These are phyloP conservation scores for Ceriops decandra DNA, from an alignment of 345 rosid species.

Conservation along the genomic window DNA sequence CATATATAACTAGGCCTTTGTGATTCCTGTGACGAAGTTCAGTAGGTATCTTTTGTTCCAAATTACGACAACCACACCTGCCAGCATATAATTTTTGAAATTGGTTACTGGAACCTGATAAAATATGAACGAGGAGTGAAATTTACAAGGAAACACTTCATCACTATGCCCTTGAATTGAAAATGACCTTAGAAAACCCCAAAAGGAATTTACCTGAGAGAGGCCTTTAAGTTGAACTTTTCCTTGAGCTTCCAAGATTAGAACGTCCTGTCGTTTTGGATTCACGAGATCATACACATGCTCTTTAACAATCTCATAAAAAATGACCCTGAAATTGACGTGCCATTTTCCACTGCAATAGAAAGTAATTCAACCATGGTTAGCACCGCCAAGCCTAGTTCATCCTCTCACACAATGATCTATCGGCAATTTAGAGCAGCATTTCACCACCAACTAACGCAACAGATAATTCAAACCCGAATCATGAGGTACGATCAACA, in stretches of 20 bases:
- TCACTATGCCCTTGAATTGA: not conserved
- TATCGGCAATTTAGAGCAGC: not conserved
- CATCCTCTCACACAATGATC: conserved; percentile 32
- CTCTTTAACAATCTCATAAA: conserved; percentile 53
- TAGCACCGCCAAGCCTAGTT: conserved; percentile 45
- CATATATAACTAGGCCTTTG: conserved; percentile 52
- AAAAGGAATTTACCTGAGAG: conserved; percentile 48
- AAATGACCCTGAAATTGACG: conserved; percentile 35
- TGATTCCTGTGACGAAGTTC: conserved; percentile 42
- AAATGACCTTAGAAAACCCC: not conserved
- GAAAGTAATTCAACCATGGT: conserved; percentile 46
- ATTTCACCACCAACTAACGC: not conserved
- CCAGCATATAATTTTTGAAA: conserved; percentile 44
- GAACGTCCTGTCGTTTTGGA: conserved; percentile 43
- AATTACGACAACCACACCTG: conserved; percentile 24
- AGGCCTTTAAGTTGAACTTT: conserved; percentile 66
- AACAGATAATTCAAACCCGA: conserved; percentile 36
- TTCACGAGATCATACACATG: conserved; percentile 47
- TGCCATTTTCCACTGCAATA: conserved; percentile 37
- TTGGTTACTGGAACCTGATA: conserved; percentile 52
- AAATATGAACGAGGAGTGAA: conserved; percentile 3
- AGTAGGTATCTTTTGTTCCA: conserved; percentile 25
- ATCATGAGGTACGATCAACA: conserved; percentile 20
- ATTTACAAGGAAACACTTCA: not conserved
- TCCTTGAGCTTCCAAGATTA: conserved; percentile 38